A percentile compares a stretch with the other conserved stretches of the same genome.
Evolutionary conservation across 1,139 yeast species (phyloP).

Genomic region (Yamadazyma atlantica): DNA sequence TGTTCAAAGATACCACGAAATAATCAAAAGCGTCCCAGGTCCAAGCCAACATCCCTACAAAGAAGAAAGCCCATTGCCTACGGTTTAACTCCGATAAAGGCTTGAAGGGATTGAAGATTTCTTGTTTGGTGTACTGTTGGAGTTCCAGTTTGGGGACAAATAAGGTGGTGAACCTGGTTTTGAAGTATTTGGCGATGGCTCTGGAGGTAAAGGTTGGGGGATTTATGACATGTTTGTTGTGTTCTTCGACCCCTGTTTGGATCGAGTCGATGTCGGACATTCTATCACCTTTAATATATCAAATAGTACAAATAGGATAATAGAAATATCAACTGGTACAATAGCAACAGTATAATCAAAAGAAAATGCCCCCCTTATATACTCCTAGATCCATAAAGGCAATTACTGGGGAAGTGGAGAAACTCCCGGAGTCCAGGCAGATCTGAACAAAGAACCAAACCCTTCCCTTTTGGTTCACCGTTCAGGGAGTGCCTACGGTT

Average conservation of each 20-base stretch:
- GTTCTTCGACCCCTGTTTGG: conserved; percentile 15
- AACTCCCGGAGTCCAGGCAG: no score
- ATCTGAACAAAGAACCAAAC: no score
- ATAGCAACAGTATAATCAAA: no score
- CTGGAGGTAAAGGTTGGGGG: conserved; percentile 31
- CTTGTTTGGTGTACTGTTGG: conserved; percentile 24
- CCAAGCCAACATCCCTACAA: conserved; percentile 39
- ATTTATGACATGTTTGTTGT: conserved; percentile 31
- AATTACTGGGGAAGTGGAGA: no score
- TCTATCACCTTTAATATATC: no score
- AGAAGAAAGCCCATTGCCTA: conserved; percentile 38
- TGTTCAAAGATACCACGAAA: conserved; percentile 38
- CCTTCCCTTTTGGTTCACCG: no score
- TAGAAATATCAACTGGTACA: no score
- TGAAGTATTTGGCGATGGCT: conserved; percentile 26
- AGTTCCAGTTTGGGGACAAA: conserved; percentile 33
- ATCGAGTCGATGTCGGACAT: conserved; percentile 6
- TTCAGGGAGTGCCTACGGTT: no score
- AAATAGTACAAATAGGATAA: no score
- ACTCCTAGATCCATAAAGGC: no score
- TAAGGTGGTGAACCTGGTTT: conserved; percentile 31
- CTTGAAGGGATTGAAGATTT: conserved; percentile 36
- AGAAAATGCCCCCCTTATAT: no score
- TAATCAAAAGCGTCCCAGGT: conserved; percentile 45
- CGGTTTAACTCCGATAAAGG: conserved; percentile 28